These are phyloP conservation scores for Fraxinus angustifolia DNA, from an alignment of 305 asterid species.

Conservation along the genomic window DNA sequence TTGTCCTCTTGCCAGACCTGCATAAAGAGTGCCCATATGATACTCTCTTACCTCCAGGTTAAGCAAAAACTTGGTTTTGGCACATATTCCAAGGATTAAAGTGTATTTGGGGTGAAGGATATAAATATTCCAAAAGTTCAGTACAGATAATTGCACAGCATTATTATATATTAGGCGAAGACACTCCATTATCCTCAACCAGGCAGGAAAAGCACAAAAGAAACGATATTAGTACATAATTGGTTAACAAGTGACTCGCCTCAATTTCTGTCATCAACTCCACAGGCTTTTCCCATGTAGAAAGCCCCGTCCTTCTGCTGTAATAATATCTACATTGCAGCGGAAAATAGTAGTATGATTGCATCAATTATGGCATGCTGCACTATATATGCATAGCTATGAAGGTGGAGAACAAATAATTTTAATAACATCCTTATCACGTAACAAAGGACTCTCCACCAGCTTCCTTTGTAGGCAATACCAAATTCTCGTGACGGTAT, in stretches of 20 bases:
- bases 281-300: slow-evolving; percentile 87
- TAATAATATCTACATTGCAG: slow-evolving; percentile 66
- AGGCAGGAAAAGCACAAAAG: slow-evolving; percentile 20
- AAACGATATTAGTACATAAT: slow-evolving; percentile 7
- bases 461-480: slow-evolving; percentile 5
- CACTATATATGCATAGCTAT: background rate
- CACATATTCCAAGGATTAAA: background rate
- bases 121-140: background rate
- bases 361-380: background rate
- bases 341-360: background rate
- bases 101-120: background rate
- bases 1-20: background rate
- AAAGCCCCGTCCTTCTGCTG: slow-evolving; percentile 64
- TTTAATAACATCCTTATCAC: background rate
- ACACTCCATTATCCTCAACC: background rate
- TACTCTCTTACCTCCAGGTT: background rate
- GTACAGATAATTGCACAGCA: background rate
- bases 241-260: slow-evolving; percentile 41
- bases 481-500: background rate
- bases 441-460: slow-evolving; percentile 3
- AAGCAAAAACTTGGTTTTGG: background rate
- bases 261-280: slow-evolving; percentile 80
- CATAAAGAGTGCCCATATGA: background rate
- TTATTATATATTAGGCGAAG: background rate
- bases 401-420: background rate